Percentiles rank a stretch among this genome's conserved stretches.
Evolutionary conservation across 306 rosid species (phyloP).

Genomic region (Rosa chinensis): DNA sequence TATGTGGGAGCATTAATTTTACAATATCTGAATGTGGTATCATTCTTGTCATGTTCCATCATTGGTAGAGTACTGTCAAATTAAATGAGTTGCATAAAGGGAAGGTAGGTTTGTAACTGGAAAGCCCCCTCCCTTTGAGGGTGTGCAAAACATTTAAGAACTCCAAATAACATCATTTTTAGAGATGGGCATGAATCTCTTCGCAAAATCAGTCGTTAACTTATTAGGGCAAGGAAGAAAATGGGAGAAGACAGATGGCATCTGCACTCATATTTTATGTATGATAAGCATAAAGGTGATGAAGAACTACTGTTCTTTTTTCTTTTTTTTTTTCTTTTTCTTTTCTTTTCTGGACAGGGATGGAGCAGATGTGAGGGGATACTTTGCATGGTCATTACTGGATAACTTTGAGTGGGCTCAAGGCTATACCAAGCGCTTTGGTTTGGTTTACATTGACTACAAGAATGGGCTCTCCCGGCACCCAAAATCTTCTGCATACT

Average conservation of each 20-base stretch:
- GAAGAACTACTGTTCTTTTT: background rate
- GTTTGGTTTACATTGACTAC: constrained; percentile 79
- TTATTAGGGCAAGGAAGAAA: background rate
- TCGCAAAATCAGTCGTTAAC: background rate
- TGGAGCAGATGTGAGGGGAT: constrained; percentile 84
- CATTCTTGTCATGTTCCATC: background rate
- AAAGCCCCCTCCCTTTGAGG: background rate
- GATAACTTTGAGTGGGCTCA: constrained; percentile 98
- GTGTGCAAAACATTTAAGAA: background rate
- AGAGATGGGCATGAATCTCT: background rate
- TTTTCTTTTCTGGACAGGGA: constrained; percentile 43
- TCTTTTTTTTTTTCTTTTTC: background rate
- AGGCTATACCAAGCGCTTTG: constrained; percentile 92
- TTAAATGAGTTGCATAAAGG: background rate
- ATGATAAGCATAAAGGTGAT: background rate
- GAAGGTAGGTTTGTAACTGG: background rate
- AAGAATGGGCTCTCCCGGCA: constrained; percentile 76
- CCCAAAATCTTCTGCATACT: constrained; percentile 91
- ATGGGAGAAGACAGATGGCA: background rate
- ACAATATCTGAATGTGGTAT: background rate
- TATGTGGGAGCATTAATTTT: background rate
- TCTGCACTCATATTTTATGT: background rate
- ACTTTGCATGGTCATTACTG: constrained; percentile 90
- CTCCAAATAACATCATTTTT: background rate
- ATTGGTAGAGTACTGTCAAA: background rate